phyloP scores from a whole-genome alignment of 768 basidiomycete species.

The Leccinum obscurum region DNA sequence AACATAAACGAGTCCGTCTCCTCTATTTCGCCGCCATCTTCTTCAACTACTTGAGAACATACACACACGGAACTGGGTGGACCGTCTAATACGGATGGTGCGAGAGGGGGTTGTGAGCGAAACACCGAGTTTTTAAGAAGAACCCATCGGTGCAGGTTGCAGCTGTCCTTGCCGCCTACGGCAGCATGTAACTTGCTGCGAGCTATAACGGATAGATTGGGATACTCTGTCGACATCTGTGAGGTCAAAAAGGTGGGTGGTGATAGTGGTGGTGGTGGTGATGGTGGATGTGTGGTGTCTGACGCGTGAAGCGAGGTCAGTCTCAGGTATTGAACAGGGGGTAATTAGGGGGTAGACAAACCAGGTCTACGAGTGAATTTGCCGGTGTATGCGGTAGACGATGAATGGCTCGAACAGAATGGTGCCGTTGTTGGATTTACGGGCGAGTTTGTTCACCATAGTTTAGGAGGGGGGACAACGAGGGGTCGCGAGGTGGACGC shows the following conservation, averaged over 20 bases:
- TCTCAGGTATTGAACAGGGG: neutral
- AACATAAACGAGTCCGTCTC: constrained; percentile 77
- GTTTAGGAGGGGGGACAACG: constrained; percentile 36
- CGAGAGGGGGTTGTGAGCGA: constrained; percentile 47
- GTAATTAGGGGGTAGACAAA: constrained; percentile 13
- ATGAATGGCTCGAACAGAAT: constrained; percentile 85
- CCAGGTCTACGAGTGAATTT: constrained; percentile 26
- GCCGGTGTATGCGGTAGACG: constrained; percentile 81
- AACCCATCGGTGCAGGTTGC: constrained; percentile 85
- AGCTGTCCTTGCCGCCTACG: constrained; percentile 59
- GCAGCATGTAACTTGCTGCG: constrained; percentile 73
- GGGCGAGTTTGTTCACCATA: constrained; percentile 86
- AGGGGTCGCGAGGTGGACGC: constrained; percentile 26
- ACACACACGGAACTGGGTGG: constrained; percentile 29
- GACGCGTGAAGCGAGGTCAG: constrained; percentile 13
- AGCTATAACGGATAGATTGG: constrained; percentile 61
- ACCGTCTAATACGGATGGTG: constrained; percentile 29
- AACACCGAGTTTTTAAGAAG: constrained; percentile 83
- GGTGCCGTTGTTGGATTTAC: constrained; percentile 82
- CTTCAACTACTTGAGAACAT: constrained; percentile 44
- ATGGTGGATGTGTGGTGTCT: constrained; percentile 18
- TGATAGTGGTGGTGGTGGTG: neutral
- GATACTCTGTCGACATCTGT: constrained; percentile 49
- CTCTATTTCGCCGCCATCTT: constrained; percentile 42
- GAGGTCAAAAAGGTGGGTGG: constrained; percentile 2